Evolutionary conservation across 1,284 basidiomycete species (phyloP).

Genomic region (Termitomyces sp.): DNA sequence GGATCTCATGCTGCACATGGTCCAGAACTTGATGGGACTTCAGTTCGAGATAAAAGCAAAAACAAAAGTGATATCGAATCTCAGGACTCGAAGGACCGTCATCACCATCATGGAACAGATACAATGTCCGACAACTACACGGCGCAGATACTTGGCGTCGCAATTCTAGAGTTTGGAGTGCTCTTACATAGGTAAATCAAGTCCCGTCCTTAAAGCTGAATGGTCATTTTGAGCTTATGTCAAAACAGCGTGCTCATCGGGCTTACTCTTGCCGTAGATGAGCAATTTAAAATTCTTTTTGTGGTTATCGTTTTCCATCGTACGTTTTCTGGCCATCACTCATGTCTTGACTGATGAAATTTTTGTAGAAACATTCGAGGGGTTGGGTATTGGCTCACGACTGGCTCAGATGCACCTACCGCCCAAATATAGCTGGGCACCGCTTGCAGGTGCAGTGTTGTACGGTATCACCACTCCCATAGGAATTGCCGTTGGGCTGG

Average conservation of each 20-base stretch:
- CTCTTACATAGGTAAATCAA: constrained; percentile 68
- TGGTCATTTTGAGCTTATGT: background rate
- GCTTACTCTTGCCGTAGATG: constrained; percentile 85
- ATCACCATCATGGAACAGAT: background rate
- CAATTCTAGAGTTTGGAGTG: constrained; percentile 90
- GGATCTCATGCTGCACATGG: constrained; percentile 69
- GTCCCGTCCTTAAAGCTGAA: background rate
- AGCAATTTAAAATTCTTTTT: constrained; percentile 81
- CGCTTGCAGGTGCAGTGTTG: constrained; percentile 57
- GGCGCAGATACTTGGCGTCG: constrained; percentile 82
- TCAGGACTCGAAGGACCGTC: background rate
- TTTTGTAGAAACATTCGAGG: constrained; percentile 79
- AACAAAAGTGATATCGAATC: background rate
- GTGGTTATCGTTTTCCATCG: constrained; percentile 90
- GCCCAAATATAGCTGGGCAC: constrained; percentile 51
- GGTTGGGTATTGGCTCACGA: constrained; percentile 84
- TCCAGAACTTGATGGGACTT: constrained; percentile 38
- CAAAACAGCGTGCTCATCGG: constrained; percentile 75
- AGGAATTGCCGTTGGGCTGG: constrained; percentile 82
- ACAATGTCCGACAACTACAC: constrained; percentile 37
- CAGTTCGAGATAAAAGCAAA: constrained; percentile 3
- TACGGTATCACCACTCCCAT: constrained; percentile 82
- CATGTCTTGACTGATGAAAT: background rate
- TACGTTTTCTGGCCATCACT: constrained; percentile 29
- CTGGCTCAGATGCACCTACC: constrained; percentile 73